Conservation (phyloP, 176 grass and related monocot species). For the Thinopyrum elongatum region DNA sequence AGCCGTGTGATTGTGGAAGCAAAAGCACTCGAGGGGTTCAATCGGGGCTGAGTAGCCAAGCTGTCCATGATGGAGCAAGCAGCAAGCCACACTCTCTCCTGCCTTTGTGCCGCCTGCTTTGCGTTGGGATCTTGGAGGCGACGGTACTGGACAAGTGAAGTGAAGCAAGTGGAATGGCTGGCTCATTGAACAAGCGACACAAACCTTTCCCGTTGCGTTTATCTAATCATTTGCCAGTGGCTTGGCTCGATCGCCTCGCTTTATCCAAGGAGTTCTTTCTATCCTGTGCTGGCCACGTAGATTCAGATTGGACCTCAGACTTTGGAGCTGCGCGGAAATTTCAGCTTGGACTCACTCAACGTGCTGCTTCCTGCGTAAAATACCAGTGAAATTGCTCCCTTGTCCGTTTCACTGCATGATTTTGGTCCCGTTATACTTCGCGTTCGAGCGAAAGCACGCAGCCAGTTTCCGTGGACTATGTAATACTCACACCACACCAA, state of each 20-base stretch:
- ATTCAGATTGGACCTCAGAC: background rate
- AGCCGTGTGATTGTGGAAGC: constrained; percentile 29
- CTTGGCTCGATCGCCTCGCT: constrained; percentile 15
- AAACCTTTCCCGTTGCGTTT: constrained; percentile 26
- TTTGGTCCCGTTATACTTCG: background rate
- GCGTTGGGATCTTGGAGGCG: background rate
- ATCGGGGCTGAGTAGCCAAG: constrained; percentile 2
- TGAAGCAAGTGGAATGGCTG: background rate
- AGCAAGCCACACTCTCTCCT: background rate
- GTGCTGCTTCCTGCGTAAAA: background rate
- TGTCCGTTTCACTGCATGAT: background rate
- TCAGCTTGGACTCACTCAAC: background rate
- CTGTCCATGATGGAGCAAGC: constrained; percentile 9
- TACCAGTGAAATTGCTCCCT: background rate
- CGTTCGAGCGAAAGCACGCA: background rate
- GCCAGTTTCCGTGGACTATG: background rate
- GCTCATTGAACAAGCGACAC: background rate
- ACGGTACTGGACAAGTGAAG: background rate
- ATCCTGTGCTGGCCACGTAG: background rate
- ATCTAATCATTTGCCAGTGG: background rate
- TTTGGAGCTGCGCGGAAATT: background rate
- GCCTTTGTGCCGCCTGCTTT: background rate
- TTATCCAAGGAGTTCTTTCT: background rate
- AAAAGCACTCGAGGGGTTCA: constrained; percentile 3
- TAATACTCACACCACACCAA: too few species aligned